Percentiles rank a stretch among this genome's conserved stretches.
Conservation (phyloP, 2,329 filamentous ascomycete species). For the Alternaria hordeiaustralica region DNA sequence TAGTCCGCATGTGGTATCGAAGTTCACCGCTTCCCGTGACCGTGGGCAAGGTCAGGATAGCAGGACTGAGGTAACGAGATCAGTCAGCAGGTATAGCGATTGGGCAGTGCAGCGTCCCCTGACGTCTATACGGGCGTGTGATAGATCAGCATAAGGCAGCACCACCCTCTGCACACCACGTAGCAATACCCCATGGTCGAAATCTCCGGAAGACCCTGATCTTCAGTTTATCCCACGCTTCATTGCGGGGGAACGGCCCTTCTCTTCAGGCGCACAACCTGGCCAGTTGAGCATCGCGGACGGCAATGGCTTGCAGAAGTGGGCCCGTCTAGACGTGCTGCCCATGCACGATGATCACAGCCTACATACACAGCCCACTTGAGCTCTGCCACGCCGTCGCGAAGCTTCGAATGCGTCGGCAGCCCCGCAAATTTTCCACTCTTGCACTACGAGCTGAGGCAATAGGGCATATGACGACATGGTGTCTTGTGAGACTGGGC, state of each 20-base stretch:
- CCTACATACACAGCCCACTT: conserved; percentile 21
- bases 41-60: neutral
- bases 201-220: conserved; percentile 15
- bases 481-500: conserved; percentile 12
- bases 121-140: neutral
- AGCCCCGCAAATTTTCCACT: conserved; percentile 13
- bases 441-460: conserved; percentile 13
- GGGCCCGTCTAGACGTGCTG: neutral
- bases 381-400: conserved; percentile 18
- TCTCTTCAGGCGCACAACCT: neutral
- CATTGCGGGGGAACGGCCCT: conserved; percentile 8
- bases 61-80: neutral
- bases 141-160: neutral
- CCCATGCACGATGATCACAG: conserved; percentile 27
- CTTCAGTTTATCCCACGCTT: conserved; percentile 1
- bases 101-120: neutral
- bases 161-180: conserved; percentile 7
- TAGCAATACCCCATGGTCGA: conserved; percentile 2
- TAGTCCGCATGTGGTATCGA: conserved; percentile 1
- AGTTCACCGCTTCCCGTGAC: conserved; percentile 7
- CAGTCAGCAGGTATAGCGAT: neutral
- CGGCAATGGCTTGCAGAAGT: conserved; percentile 10
- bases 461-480: conserved; percentile 25
- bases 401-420: conserved; percentile 15
- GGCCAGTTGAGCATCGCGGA: conserved; percentile 4